Percentiles rank a stretch among this genome's conserved stretches.
phyloP scores from a whole-genome alignment of 164 flowering plant genomes.

The Piper longum region DNA sequence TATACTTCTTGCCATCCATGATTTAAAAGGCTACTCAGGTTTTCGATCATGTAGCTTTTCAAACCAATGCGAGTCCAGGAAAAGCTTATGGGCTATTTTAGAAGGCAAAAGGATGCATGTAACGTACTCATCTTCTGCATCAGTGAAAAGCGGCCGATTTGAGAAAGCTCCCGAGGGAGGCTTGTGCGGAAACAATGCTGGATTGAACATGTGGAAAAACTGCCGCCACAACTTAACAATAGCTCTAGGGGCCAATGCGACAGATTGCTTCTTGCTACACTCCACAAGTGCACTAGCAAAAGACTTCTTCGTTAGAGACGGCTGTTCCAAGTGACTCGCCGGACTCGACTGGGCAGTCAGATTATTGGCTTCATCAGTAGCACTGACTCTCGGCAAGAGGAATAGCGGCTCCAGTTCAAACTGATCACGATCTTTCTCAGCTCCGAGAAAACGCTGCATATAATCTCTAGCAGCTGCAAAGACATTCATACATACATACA shows the following conservation, averaged over 20 bases:
- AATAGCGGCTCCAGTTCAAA: slow-evolving; percentile 59
- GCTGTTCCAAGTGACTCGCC: slow-evolving; percentile 12
- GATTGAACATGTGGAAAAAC: slow-evolving; percentile 68
- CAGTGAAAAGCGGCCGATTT: slow-evolving; percentile 87
- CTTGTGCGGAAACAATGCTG: slow-evolving; percentile 84
- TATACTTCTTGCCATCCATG: too few species aligned
- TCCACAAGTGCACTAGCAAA: slow-evolving; percentile 83
- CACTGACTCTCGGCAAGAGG: slow-evolving; percentile 25
- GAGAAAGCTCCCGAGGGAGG: slow-evolving; percentile 67
- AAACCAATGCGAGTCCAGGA: too few species aligned
- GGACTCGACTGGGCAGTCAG: slow-evolving; percentile 9
- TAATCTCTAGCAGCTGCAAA: slow-evolving; percentile 42
- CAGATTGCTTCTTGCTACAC: slow-evolving; percentile 64
- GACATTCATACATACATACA: slow-evolving; percentile 5
- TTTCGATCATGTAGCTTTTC: too few species aligned
- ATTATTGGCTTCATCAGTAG: slow-evolving; percentile 14
- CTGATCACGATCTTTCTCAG: slow-evolving; percentile 14
- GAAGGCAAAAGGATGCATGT: slow-evolving; percentile 6
- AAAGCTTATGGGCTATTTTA: too few species aligned
- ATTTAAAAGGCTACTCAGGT: too few species aligned
- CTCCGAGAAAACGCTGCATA: slow-evolving; percentile 30
- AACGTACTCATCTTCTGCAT: slow-evolving; percentile 92
- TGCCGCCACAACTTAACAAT: slow-evolving; percentile 53
- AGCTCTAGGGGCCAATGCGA: slow-evolving; percentile 69
- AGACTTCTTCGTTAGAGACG: slow-evolving; percentile 42